Conservation (phyloP, 371 early-diverging fungal species). For the Catenaria anguillulae region DNA sequence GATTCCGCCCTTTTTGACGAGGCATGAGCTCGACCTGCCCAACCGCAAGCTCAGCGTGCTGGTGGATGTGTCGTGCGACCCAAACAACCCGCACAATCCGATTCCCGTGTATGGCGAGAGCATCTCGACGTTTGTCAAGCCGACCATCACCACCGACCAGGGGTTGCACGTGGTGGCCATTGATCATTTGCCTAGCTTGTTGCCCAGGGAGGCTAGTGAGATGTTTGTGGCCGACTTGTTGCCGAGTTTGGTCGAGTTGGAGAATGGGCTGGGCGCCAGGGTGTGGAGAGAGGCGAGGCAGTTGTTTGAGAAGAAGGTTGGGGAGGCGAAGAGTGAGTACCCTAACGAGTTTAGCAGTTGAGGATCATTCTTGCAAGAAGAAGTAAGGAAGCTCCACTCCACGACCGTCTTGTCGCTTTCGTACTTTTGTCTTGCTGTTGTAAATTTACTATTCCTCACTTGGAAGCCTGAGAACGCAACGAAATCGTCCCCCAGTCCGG, state of each 20-base stretch:
- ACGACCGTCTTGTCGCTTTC: too few species aligned
- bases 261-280: conserved; percentile 37
- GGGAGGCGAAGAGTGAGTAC: background rate
- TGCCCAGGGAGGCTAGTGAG: conserved; percentile 84
- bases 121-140: conserved; percentile 87
- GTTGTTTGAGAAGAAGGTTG: conserved; percentile 63
- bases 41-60: conserved; percentile 61
- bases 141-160: conserved; percentile 50
- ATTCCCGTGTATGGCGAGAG: conserved; percentile 79
- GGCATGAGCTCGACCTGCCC: conserved; percentile 45
- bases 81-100: conserved; percentile 93
- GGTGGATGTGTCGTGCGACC: conserved; percentile 91
- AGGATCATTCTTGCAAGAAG: too few species aligned
- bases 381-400: too few species aligned
- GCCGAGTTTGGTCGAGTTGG: conserved; percentile 60
- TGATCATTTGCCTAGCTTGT: conserved; percentile 87
- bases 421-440: too few species aligned
- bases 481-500: too few species aligned
- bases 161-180: conserved; percentile 84
- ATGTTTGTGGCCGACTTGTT: conserved; percentile 70
- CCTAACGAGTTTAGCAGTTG: too few species aligned
- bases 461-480: too few species aligned
- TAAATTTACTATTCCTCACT: too few species aligned
- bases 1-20: conserved; percentile 88
- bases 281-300: conserved; percentile 80